Evolutionary conservation across 108 stramenopile species (phyloP), one percentile per base, ranked within the genome.

Genomic region (Cyclotella baltica): DNA sequence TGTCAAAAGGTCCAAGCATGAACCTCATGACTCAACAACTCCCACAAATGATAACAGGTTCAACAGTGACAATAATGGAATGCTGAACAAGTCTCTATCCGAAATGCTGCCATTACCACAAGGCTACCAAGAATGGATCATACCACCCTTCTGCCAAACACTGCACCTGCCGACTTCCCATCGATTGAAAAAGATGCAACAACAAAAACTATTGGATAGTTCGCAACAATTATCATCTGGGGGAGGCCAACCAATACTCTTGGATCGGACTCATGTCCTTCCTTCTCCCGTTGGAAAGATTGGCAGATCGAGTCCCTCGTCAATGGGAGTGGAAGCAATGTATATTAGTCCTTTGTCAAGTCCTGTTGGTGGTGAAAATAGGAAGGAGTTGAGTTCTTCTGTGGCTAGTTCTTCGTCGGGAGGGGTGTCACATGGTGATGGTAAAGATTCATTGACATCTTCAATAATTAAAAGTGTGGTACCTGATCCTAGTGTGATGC

Each of bases 111-210:
- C 72, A 16, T 61, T 90, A 0, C 94, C 94, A 3, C 71, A 79
- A 16, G 85, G 84, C 22, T 89, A 73, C 51, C 80, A 92, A 40
- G 89, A 91, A 72, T 95, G 94, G 94, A 65, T 79, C 16, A 83
- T 92, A 48, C 94, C 94, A 5, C 79, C 88, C 13, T 72, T 85
- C 43, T 91, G 81, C 50, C 76, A 75, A 23, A 59, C 29, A 0
- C 29, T 92, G 4, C 71, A 75, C 43, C 73, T 92, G 58, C 89
- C 89, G 0, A 76, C 57, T 22, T 27, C 69, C 8, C 72, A 73
- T 66, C 56, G 40, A 18, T 31, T 38, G 10, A 46, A 58, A 19
- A 40, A 15, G 10, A n/a, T 62, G 33, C 67, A 62, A 19, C 67
- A 62, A 10, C 48, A 69, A 5, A 30, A 72, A 4, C 43, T 55